Conservation (phyloP, 108 stramenopile genomes). For the Bacterosira constricta region DNA sequence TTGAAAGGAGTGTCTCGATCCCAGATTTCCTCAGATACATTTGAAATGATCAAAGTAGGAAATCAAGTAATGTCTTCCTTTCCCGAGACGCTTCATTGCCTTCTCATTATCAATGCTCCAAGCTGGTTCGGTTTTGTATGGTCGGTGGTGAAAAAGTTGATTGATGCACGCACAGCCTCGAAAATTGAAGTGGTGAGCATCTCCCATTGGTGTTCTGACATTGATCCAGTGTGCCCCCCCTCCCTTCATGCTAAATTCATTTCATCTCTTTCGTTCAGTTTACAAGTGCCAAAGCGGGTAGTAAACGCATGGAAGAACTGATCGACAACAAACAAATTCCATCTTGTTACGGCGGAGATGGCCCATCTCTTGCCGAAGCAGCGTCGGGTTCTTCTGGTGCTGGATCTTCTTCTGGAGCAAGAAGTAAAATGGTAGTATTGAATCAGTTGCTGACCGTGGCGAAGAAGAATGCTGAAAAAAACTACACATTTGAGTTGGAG, state of each 20-base stretch:
- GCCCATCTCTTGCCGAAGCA: conserved; percentile 32
- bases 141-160: conserved; percentile 37
- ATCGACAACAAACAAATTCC: conserved; percentile 45
- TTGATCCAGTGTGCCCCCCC: too few species aligned
- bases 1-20: conserved; percentile 39
- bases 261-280: neutral
- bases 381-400: conserved; percentile 1
- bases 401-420: neutral
- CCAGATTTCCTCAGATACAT: conserved; percentile 32
- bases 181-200: conserved; percentile 43
- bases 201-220: too few species aligned
- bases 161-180: conserved; percentile 48
- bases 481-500: conserved; percentile 16
- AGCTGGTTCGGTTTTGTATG: conserved; percentile 44
- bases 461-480: conserved; percentile 20
- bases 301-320: conserved; percentile 32
- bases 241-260: too few species aligned
- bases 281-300: conserved; percentile 27
- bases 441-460: conserved; percentile 24
- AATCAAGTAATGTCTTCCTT: conserved; percentile 38
- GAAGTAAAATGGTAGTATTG: conserved; percentile 22
- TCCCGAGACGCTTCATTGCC: conserved; percentile 50
- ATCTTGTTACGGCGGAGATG: conserved; percentile 37
- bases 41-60: conserved; percentile 44
- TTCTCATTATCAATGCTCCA: conserved; percentile 46